Percentiles rank a stretch among this genome's conserved stretches.
Evolutionary conservation across 2,329 filamentous ascomycete species (phyloP).

Genomic region (Arthrobotrys megalospora): DNA sequence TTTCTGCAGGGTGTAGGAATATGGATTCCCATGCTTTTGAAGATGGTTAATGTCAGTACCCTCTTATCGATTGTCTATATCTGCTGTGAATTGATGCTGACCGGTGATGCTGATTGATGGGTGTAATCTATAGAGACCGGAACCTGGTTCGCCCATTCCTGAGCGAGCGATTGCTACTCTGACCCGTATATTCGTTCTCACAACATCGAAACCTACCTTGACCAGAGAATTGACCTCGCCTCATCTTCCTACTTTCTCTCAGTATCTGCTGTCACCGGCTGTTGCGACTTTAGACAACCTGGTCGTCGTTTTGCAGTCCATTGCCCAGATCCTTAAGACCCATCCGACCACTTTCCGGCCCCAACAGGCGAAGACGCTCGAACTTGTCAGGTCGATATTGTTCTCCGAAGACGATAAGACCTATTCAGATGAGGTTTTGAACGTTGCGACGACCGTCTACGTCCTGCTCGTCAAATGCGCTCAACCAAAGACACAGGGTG

Average conservation of each 20-base stretch:
- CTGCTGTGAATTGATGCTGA: neutral
- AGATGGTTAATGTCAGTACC: conserved; percentile 60
- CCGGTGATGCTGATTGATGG: neutral
- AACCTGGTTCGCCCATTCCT: conserved; percentile 50
- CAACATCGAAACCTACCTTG: conserved; percentile 61
- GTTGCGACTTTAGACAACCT: conserved; percentile 26
- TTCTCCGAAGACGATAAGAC: conserved; percentile 46
- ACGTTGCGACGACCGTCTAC: conserved; percentile 32
- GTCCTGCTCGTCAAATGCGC: conserved; percentile 40
- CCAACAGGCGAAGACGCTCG: conserved; percentile 58
- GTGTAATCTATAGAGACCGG: conserved; percentile 59
- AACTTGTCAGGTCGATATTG: conserved; percentile 34
- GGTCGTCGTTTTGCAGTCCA: conserved; percentile 58
- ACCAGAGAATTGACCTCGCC: conserved; percentile 64
- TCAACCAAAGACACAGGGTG: conserved; percentile 34
- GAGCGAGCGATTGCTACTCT: conserved; percentile 62
- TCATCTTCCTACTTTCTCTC: conserved; percentile 62
- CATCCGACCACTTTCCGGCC: conserved; percentile 64
- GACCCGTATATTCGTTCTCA: conserved; percentile 63
- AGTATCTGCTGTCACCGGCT: conserved; percentile 39
- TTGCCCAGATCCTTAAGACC: conserved; percentile 61
- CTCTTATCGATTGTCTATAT: neutral
- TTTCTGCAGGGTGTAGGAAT: conserved; percentile 58
- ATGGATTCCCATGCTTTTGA: conserved; percentile 64
- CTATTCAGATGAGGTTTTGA: conserved; percentile 14